These are phyloP conservation scores for Pseudovirgaria hyperparasitica DNA, from an alignment of 2,329 filamentous ascomycete genomes.

Conservation along the genomic window DNA sequence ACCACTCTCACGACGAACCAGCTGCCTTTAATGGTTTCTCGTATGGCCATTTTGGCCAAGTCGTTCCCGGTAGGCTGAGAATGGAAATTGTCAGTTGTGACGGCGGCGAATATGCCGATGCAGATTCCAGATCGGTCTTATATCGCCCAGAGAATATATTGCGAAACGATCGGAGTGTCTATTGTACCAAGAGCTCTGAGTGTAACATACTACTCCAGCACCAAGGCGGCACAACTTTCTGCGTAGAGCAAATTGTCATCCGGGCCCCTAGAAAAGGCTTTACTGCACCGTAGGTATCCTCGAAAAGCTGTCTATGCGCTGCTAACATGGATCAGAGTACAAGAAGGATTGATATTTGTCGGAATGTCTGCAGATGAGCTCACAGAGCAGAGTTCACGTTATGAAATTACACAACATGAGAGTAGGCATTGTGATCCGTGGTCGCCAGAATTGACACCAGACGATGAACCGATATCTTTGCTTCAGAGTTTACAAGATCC, in stretches of 20 bases:
- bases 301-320: conserved; percentile 4
- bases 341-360: conserved; percentile 86
- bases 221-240: conserved; percentile 68
- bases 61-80: conserved; percentile 65
- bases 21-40: conserved; percentile 39
- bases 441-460: conserved; percentile 2
- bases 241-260: conserved; percentile 73
- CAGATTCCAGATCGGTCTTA: conserved; percentile 39
- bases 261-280: conserved; percentile 72
- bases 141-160: conserved; percentile 59
- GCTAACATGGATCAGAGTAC: conserved; percentile 46
- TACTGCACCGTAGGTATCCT: conserved; percentile 63
- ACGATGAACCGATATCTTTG: conserved; percentile 19
- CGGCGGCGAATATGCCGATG: conserved; percentile 56
- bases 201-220: conserved; percentile 83
- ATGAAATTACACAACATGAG: conserved; percentile 64
- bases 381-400: conserved; percentile 57
- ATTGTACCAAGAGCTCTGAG: conserved; percentile 75
- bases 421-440: conserved; percentile 9
- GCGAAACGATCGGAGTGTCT: conserved; percentile 69
- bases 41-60: conserved; percentile 80
- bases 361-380: conserved; percentile 74
- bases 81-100: conserved; percentile 90
- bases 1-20: conserved; percentile 16
- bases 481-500: conserved; percentile 22